Conservation (phyloP, 164 flowering plant species). For the Vitis labrusca region DNA sequence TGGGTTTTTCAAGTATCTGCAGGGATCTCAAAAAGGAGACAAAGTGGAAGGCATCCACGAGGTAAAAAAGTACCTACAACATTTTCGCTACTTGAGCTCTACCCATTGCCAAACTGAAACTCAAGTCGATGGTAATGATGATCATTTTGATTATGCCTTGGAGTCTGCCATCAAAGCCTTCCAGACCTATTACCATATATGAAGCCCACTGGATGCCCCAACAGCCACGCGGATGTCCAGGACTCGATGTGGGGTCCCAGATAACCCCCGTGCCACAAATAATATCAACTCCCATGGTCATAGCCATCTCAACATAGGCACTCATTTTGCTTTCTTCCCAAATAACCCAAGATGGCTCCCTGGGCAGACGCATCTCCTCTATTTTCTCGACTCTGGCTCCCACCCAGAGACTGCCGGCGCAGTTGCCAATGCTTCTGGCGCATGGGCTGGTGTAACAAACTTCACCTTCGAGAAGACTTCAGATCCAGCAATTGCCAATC, state of each 20-base stretch:
- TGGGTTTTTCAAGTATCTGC: no score
- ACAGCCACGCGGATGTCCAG: conserved; percentile 18
- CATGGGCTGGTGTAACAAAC: conserved; percentile 16
- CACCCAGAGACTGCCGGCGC: not conserved
- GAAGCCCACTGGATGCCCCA: conserved; percentile 22
- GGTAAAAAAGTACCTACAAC: conserved; percentile 19
- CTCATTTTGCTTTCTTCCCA: conserved; percentile 19
- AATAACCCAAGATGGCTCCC: conserved; percentile 27
- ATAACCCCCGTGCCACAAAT: conserved; percentile 4
- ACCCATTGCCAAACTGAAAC: not conserved
- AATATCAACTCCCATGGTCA: conserved; percentile 5
- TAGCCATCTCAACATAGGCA: conserved; percentile 12
- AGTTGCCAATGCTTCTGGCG: conserved; percentile 12
- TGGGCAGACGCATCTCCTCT: conserved; percentile 19
- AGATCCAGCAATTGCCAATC: conserved; percentile 5
- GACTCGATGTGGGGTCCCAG: conserved; percentile 33
- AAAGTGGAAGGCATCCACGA: no score
- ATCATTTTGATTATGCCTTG: conserved; percentile 26
- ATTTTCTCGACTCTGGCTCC: conserved; percentile 12
- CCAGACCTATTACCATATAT: conserved; percentile 20
- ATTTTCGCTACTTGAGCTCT: conserved; percentile 25
- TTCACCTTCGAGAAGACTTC: conserved; percentile 17
- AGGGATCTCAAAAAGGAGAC: no score
- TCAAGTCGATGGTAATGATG: not conserved
- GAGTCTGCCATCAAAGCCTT: conserved; percentile 31